phyloP scores from a whole-genome alignment of 2,329 filamentous ascomycete species.

The Chlorencoelia australis region DNA sequence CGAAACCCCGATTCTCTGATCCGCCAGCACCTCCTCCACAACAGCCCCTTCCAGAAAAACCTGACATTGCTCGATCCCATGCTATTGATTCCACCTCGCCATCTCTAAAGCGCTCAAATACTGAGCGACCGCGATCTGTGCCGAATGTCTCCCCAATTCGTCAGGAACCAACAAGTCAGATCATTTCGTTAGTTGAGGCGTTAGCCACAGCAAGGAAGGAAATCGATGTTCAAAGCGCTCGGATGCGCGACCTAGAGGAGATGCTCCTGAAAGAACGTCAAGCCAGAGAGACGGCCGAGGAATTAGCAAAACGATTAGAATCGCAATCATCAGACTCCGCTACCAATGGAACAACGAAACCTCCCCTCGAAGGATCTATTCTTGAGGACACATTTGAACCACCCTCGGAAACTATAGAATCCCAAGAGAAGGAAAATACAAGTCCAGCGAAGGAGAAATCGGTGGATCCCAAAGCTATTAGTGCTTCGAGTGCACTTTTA shows the following conservation, averaged over 20 bases:
- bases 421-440: conserved; percentile 15
- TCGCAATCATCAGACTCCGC: conserved; percentile 38
- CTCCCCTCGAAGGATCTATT: conserved; percentile 30
- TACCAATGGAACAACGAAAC: conserved; percentile 31
- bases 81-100: conserved; percentile 35
- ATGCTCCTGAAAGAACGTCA: conserved; percentile 69
- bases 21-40: conserved; percentile 89
- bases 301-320: conserved; percentile 62
- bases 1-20: conserved; percentile 80
- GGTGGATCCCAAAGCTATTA: conserved; percentile 70
- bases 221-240: conserved; percentile 69
- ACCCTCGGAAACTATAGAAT: conserved; percentile 22
- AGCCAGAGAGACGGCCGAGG: conserved; percentile 76
- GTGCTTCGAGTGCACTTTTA: conserved; percentile 50
- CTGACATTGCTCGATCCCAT: conserved; percentile 50
- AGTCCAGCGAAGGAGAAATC: conserved; percentile 25
- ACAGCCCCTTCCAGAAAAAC: conserved; percentile 87
- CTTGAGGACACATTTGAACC: conserved; percentile 39
- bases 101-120: conserved; percentile 64
- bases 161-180: conserved; percentile 56
- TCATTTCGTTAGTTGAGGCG: conserved; percentile 75
- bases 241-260: conserved; percentile 72
- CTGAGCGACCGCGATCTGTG: conserved; percentile 60
- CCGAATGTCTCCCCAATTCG: conserved; percentile 35
- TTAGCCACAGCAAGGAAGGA: conserved; percentile 77